phyloP scores from a whole-genome alignment of 805 yeast genomes.

The Barnettozyma wickerhamii region DNA sequence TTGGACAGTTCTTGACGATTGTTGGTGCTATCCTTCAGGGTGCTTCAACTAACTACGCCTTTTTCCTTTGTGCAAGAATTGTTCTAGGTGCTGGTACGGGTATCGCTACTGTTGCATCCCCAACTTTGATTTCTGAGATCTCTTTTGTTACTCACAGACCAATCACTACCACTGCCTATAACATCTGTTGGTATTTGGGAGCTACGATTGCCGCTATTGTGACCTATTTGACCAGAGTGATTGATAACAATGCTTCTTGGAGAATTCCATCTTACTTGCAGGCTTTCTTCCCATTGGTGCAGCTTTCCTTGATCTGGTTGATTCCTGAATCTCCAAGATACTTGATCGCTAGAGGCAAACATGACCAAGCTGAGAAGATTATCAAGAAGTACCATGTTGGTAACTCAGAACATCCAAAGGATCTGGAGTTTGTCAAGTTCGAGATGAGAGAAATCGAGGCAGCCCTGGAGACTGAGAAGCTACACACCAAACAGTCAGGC shows the following conservation, averaged over 20 bases:
- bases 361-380: slow-evolving; percentile 39
- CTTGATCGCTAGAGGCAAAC: slow-evolving; percentile 35
- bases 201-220: slow-evolving; percentile 47
- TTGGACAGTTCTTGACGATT: slow-evolving; percentile 17
- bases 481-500: slow-evolving; percentile 22
- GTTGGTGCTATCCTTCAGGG: slow-evolving; percentile 18
- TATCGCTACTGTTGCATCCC: slow-evolving; percentile 38
- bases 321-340: slow-evolving; percentile 49
- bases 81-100: slow-evolving; percentile 44
- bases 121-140: slow-evolving; percentile 45
- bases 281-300: slow-evolving; percentile 41
- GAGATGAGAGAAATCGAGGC: slow-evolving; percentile 37
- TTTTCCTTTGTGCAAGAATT: slow-evolving; percentile 30
- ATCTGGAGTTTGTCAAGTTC: slow-evolving; percentile 29
- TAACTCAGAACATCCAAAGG: slow-evolving; percentile 21
- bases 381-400: slow-evolving; percentile 37
- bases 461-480: slow-evolving; percentile 37
- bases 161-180: slow-evolving; percentile 37
- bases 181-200: slow-evolving; percentile 47
- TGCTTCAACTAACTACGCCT: slow-evolving; percentile 23
- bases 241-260: slow-evolving; percentile 38
- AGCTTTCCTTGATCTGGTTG: slow-evolving; percentile 30
- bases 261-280: slow-evolving; percentile 50
- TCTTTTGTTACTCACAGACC: slow-evolving; percentile 39
- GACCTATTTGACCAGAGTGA: slow-evolving; percentile 38